These are phyloP conservation scores for Apiospora rasikravindrae DNA, from an alignment of 2,329 filamentous ascomycete genomes.

Conservation along the genomic window DNA sequence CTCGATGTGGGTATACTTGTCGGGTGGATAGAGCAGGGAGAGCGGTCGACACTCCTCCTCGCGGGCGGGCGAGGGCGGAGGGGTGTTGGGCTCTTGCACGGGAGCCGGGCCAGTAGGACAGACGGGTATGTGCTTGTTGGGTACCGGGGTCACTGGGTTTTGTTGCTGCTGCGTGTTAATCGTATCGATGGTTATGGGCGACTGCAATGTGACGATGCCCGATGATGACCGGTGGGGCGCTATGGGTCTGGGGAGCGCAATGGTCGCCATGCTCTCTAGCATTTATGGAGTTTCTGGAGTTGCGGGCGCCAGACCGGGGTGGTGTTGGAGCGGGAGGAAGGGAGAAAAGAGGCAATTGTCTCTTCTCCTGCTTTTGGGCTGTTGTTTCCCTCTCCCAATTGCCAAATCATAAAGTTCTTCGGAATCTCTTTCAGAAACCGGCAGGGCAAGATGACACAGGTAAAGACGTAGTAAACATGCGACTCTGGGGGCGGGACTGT, in stretches of 20 bases:
- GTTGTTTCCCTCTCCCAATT: neutral
- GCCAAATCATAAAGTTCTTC: neutral
- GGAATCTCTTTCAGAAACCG: neutral
- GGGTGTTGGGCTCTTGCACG: constrained; percentile 61
- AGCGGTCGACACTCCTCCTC: constrained; percentile 59
- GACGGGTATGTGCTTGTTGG: constrained; percentile 89
- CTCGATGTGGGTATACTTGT: constrained; percentile 59
- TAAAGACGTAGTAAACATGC: neutral
- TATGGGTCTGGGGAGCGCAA: constrained; percentile 57
- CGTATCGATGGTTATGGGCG: constrained; percentile 49
- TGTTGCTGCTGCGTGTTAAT: constrained; percentile 39
- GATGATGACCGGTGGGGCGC: constrained; percentile 51
- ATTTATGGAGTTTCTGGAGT: constrained; percentile 11
- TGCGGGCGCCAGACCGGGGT: neutral
- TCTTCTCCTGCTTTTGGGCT: neutral
- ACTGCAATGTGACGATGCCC: constrained; percentile 46
- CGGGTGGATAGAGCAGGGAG: constrained; percentile 78
- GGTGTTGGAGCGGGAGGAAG: neutral
- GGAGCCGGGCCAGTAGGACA: constrained; percentile 80
- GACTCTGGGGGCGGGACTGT: constrained; percentile 1
- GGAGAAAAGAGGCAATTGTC: neutral
- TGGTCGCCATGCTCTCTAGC: constrained; percentile 55
- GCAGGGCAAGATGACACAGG: neutral
- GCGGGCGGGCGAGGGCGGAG: constrained; percentile 69
- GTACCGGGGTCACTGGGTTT: constrained; percentile 56